Evolutionary conservation across 805 yeast species (phyloP).

Genomic region (Candida gorgasii): DNA sequence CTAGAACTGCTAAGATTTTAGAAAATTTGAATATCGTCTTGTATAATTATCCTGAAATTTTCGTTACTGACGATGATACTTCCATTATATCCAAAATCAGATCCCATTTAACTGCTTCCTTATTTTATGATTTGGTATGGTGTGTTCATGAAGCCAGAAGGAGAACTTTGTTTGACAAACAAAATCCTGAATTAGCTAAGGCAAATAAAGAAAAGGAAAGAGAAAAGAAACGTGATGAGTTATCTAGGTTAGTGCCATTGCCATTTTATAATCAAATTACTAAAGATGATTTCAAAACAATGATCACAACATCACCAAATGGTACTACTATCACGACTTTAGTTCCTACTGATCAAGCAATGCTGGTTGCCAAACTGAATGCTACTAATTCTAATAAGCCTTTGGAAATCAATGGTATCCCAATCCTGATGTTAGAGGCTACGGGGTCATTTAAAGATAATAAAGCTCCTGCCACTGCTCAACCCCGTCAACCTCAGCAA

Average conservation of each 20-base stretch:
- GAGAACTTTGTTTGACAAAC: slow-evolving; percentile 45
- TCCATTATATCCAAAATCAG: slow-evolving; percentile 82
- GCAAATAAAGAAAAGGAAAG: slow-evolving; percentile 7
- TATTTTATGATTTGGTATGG: slow-evolving; percentile 91
- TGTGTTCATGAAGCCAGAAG: slow-evolving; percentile 93
- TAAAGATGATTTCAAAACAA: slow-evolving; percentile 82
- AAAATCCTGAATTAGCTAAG: slow-evolving; percentile 10
- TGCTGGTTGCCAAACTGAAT: slow-evolving; percentile 57
- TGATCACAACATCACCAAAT: slow-evolving; percentile 83
- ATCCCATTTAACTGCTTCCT: slow-evolving; percentile 86
- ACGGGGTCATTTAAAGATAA: slow-evolving; percentile 52
- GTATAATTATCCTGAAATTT: slow-evolving; percentile 82
- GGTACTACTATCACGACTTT: slow-evolving; percentile 90
- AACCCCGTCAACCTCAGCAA: not conserved
- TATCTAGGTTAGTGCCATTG: slow-evolving; percentile 58
- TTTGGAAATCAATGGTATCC: slow-evolving; percentile 67
- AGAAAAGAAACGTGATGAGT: slow-evolving; percentile 12
- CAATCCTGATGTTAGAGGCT: slow-evolving; percentile 71
- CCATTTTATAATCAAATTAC: slow-evolving; percentile 92
- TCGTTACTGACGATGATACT: slow-evolving; percentile 54
- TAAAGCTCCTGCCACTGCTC: not conserved
- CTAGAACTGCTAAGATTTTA: slow-evolving; percentile 86
- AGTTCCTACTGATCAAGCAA: slow-evolving; percentile 81
- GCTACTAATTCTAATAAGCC: slow-evolving; percentile 48
- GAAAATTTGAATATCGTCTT: slow-evolving; percentile 87